Evolutionary conservation across 805 yeast species (phyloP), one percentile per base, ranked within the genome.

Genomic region (Hanseniaspora hatyaiensis): DNA sequence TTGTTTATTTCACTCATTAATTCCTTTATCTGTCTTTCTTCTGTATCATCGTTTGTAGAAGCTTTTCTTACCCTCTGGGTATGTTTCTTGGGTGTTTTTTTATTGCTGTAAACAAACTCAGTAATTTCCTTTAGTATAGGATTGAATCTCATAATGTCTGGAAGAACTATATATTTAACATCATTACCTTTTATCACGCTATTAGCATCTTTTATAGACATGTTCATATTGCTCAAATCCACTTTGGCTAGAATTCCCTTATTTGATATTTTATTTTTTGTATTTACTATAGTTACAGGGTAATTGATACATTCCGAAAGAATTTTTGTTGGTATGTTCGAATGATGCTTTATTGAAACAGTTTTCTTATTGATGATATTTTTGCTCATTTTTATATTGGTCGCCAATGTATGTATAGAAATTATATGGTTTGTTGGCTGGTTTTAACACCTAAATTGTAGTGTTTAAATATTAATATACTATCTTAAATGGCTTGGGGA

Each of bases 111-210:
- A 6, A 37, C 38, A 6, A 30, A 34, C 30, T 45, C 42, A 16
- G 30, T 23, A 16, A 16, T 28, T 12, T 40, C 49, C 23, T 37
- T 37, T 3, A 45, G 22, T 11, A 45, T 5, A 8, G 49, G 49
- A 31, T 37, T 45, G 15, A 45, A 45, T 23, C 42, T 45, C 49
- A 45, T 45, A 16, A 45, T 45, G 23, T 45, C 49, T 20, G 49
- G 49, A 2, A 45, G 19, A 3, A 45, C 49, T 1, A 45, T 24
- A 23, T 45, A 45, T 31, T 45, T 45, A 4, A 45, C 37, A 6
- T 37, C 40, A 32, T 45, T 37, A 2, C 49, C 49, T 24, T 45
- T 23, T 1, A 45, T n/a, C 4, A 38, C 13, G 6, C 16, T 29
- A 8, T 31, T 24, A 23, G 29, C 26, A 31, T 45, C 32, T 12